These are phyloP conservation scores for Arachis monticola DNA, from an alignment of 331 rosid genomes.

Conservation along the genomic window DNA sequence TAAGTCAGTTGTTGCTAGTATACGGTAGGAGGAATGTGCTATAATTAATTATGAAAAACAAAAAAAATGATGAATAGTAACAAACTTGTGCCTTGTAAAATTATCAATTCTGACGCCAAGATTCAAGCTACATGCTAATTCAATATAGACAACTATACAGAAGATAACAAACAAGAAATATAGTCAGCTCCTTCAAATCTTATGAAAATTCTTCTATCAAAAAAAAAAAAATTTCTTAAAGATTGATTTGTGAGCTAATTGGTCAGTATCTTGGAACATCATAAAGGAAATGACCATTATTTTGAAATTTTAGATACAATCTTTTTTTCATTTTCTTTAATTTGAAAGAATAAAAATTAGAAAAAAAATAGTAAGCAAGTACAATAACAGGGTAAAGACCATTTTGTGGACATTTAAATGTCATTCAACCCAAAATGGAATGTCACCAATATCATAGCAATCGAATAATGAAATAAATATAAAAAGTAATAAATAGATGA, in stretches of 20 bases:
- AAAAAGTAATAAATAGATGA: background rate
- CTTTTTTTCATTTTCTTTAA: background rate
- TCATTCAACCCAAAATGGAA: background rate
- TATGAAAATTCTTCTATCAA: constrained; percentile 13
- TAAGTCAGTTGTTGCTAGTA: background rate
- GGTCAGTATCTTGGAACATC: constrained; percentile 1
- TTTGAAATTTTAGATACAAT: background rate
- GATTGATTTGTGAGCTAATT: background rate
- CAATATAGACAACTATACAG: background rate
- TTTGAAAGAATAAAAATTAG: background rate
- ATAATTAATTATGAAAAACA: background rate
- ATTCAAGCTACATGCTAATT: background rate
- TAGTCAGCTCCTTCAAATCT: background rate
- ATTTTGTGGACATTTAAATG: constrained; percentile 2
- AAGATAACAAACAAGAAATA: background rate
- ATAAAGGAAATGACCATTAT: constrained; percentile 16
- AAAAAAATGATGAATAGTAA: background rate
- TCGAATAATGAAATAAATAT: background rate
- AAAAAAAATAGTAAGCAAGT: constrained; percentile 1
- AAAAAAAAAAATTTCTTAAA: background rate
- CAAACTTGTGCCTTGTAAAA: background rate
- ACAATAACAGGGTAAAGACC: constrained; percentile 27
- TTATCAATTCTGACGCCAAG: background rate
- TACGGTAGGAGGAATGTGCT: background rate
- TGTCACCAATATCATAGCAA: background rate